phyloP scores from a whole-genome alignment of 2,329 filamentous ascomycete genomes.

The Neonectria punicea region DNA sequence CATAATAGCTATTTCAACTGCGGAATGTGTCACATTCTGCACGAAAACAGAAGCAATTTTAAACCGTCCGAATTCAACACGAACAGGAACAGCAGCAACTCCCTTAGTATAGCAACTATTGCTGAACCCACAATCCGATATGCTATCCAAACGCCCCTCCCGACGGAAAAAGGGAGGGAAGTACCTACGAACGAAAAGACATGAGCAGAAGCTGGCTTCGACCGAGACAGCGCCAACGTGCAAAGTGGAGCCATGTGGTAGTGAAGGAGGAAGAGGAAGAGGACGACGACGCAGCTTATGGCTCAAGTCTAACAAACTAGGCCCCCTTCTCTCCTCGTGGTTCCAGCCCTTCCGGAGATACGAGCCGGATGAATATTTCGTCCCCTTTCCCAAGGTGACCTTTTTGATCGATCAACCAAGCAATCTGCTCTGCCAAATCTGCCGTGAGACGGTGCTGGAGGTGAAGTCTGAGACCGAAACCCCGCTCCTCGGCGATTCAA shows the following conservation, averaged over 20 bases:
- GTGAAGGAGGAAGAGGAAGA: neutral
- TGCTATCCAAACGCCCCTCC: neutral
- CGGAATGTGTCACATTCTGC: neutral
- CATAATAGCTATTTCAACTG: too few species aligned
- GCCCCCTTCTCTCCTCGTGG: constrained; percentile 29
- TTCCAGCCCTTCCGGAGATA: constrained; percentile 32
- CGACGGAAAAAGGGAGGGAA: neutral
- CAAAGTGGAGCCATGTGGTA: neutral
- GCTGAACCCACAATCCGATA: neutral
- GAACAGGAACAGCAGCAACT: neutral
- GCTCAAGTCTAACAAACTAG: constrained; percentile 19
- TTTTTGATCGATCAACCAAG: constrained; percentile 42
- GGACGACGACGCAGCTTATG: constrained; percentile 4
- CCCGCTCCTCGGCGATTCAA: constrained; percentile 26
- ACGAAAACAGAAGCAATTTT: neutral
- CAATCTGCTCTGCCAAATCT: constrained; percentile 42
- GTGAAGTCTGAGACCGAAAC: constrained; percentile 32
- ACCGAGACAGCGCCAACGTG: neutral
- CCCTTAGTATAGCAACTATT: neutral
- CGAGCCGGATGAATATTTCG: constrained; percentile 34
- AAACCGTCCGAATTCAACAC: neutral
- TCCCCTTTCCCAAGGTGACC: constrained; percentile 44
- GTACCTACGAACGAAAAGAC: neutral
- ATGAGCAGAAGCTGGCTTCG: neutral
- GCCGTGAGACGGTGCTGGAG: constrained; percentile 31